These are phyloP conservation scores for Fusarium oxysporum DNA, from an alignment of 2,329 filamentous ascomycete genomes.

Conservation along the genomic window DNA sequence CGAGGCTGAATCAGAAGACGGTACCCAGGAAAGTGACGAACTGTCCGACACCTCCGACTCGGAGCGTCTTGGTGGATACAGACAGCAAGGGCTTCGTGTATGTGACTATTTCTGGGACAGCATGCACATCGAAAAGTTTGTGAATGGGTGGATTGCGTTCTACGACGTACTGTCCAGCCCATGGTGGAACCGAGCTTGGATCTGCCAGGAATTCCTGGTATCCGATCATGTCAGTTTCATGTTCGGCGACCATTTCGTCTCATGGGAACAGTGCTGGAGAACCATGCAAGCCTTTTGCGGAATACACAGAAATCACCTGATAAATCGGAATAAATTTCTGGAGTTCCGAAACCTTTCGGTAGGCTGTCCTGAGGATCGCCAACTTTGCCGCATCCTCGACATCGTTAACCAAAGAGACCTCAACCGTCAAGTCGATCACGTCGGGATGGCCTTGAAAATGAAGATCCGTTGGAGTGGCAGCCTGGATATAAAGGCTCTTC, in stretches of 20 bases:
- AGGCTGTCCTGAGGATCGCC: background rate
- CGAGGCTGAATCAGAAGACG: background rate
- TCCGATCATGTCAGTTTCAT: accelerated
- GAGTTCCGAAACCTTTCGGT: accelerated
- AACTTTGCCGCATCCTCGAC: background rate
- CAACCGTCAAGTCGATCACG: accelerated
- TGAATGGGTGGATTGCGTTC: background rate
- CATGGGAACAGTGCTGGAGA: accelerated
- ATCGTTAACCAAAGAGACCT: accelerated
- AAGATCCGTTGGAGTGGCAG: accelerated
- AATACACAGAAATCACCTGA: background rate
- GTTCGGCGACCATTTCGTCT: accelerated
- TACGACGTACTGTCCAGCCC: accelerated
- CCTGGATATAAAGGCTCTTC: accelerated
- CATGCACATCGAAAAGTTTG: accelerated
- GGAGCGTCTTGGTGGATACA: accelerated
- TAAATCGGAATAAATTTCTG: accelerated
- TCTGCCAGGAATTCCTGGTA: background rate
- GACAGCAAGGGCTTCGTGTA: background rate
- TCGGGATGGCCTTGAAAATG: accelerated
- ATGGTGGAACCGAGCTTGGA: background rate
- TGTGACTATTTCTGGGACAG: accelerated
- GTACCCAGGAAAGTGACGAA: too few relatives aligned
- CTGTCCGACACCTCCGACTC: too few relatives aligned
- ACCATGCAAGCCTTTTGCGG: accelerated